Evolutionary conservation across 163 green algal genomes (phyloP).

Genomic region (Chlamydomonas reinhardtii): DNA sequence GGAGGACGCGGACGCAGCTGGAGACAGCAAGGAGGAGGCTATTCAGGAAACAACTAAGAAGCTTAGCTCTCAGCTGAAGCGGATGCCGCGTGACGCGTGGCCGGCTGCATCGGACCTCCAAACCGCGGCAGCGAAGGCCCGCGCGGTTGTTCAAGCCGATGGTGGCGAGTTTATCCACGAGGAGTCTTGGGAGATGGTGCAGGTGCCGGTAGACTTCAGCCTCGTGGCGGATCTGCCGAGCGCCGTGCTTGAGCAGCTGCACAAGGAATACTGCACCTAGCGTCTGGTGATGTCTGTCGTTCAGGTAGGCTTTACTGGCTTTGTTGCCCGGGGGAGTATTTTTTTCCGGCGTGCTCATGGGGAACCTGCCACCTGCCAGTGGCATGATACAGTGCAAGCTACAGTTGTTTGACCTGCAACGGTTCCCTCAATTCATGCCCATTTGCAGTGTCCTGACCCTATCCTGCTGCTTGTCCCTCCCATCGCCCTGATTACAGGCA

Average conservation of each 20-base stretch:
- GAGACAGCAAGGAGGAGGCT: background rate
- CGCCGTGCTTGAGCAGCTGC: background rate
- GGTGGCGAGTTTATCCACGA: constrained; percentile 14
- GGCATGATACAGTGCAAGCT: background rate
- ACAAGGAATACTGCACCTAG: background rate
- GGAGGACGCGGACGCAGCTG: constrained; percentile 11
- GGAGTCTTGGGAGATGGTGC: constrained; percentile 32
- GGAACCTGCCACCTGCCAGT: background rate
- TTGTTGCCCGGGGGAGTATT: background rate
- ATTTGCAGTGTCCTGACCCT: background rate
- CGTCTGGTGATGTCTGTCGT: background rate
- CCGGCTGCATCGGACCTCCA: background rate
- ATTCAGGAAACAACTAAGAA: background rate
- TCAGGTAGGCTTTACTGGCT: background rate
- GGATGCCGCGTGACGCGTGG: background rate
- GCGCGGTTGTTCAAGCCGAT: background rate
- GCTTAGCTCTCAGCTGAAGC: constrained; percentile 9
- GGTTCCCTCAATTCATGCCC: background rate
- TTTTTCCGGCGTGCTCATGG: background rate
- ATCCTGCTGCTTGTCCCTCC: background rate
- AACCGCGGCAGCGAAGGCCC: background rate
- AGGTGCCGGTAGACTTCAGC: constrained; percentile 32
- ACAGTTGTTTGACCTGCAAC: background rate
- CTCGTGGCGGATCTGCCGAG: background rate
- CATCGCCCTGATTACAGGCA: background rate